Evolutionary conservation across 2,329 filamentous ascomycete genomes (phyloP), one percentile per base, ranked within the genome.

Genomic region (Phyllosticta citribraziliensis): DNA sequence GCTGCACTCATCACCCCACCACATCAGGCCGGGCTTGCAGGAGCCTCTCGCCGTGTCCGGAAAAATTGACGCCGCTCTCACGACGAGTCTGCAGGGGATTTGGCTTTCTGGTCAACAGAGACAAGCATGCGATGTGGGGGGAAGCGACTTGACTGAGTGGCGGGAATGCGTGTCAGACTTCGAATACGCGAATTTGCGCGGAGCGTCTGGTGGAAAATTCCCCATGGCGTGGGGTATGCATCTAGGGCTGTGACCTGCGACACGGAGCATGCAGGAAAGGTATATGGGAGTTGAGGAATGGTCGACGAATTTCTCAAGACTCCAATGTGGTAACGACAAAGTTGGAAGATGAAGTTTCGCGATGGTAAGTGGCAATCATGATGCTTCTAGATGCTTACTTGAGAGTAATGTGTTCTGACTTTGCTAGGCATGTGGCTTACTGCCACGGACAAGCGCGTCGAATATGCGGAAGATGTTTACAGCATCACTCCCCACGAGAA

Each of bases 401-500:
- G 22, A 22, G 22, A 22, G 14, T 20, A 2, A 5, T n/a, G 17
- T n/a, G 20, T 47, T 19, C 57, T 55, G 33, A 59, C 57, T 8
- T 2, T 10, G 30, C 17, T 54, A 79, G 77, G 76, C 65, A 85
- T 87, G 85, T 88, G 86, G 86, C 75, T 87, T 56, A 78, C 80
- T 52, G 83, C 81, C 61, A 81, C 84, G 71, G 82, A 80, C 63
- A 79, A 85, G 69, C 76, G 78, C 56, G 78, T 85, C 25, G 83
- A 87, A 68, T 87, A 87, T 66, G 86, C 85, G 35, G 85, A 88
- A 71, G 84, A 88, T 63, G 76, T 88, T 17, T 81, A 84, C 68
- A 77, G 79, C 9, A 74, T 81, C 57, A 78, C 75, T 4, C 71
- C 78, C 56, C 63, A 70, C 50, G 72, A 75, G 57, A 75, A 76